These are phyloP conservation scores for Candida taoyuanica DNA, from an alignment of 805 yeast species.

Conservation along the genomic window DNA sequence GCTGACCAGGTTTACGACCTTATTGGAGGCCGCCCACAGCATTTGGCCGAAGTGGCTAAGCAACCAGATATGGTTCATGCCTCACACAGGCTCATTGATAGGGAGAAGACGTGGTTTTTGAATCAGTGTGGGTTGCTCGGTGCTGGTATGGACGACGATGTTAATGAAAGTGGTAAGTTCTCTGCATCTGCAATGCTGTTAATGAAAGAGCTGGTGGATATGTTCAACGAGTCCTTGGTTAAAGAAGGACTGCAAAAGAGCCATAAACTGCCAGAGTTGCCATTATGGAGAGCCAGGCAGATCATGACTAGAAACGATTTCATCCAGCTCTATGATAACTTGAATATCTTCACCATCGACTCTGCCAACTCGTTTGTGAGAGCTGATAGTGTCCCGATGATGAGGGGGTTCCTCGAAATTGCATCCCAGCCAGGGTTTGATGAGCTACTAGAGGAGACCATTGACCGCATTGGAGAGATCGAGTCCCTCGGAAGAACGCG, in stretches of 20 bases:
- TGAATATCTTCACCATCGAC: slow-evolving; percentile 77
- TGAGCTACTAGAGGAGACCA: slow-evolving; percentile 57
- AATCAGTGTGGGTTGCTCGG: slow-evolving; percentile 81
- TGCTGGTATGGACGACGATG: slow-evolving; percentile 81
- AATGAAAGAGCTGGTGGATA: slow-evolving; percentile 65
- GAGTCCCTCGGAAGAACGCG: slow-evolving; percentile 76
- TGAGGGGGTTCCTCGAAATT: slow-evolving; percentile 83
- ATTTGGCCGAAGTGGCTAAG: slow-evolving; percentile 63
- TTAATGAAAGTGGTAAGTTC: slow-evolving; percentile 78
- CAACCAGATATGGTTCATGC: slow-evolving; percentile 53
- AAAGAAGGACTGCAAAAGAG: slow-evolving; percentile 17
- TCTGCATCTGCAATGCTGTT: slow-evolving; percentile 68
- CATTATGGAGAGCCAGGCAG: slow-evolving; percentile 80
- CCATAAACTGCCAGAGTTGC: slow-evolving; percentile 67
- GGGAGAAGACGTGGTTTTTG: slow-evolving; percentile 81
- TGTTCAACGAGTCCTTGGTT: slow-evolving; percentile 37
- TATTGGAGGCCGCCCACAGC: slow-evolving; percentile 84
- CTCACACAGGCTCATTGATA: slow-evolving; percentile 65
- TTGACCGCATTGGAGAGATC: slow-evolving; percentile 66
- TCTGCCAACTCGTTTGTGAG: slow-evolving; percentile 58
- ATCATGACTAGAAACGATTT: slow-evolving; percentile 83
- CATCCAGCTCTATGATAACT: slow-evolving; percentile 67
- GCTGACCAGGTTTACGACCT: slow-evolving; percentile 59
- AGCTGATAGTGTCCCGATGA: slow-evolving; percentile 85
- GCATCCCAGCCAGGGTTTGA: slow-evolving; percentile 68